Percentiles rank a stretch among this genome's conserved stretches.
phyloP scores from a whole-genome alignment of 2,329 filamentous ascomycete species.

The Claviceps sp. region DNA sequence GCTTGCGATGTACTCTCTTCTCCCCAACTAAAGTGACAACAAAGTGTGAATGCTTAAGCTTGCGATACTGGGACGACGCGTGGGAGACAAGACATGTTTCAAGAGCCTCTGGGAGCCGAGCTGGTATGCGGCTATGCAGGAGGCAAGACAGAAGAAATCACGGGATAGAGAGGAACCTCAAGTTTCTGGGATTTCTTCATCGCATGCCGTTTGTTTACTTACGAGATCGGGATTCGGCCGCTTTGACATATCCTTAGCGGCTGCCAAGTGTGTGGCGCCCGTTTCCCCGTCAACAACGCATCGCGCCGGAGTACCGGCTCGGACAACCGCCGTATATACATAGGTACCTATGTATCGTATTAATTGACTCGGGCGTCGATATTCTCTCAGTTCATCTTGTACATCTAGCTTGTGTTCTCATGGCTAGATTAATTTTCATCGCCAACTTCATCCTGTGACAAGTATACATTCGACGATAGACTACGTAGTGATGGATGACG shows the following conservation, averaged over 20 bases:
- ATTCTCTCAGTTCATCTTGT: not conserved
- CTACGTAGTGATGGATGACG: too few relatives aligned
- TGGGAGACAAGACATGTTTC: not conserved
- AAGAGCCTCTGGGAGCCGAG: not conserved
- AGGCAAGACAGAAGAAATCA: not conserved
- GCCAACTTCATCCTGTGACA: too few relatives aligned
- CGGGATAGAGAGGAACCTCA: too few relatives aligned
- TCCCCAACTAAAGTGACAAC: too few relatives aligned
- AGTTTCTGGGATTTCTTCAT: not conserved
- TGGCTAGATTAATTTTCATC: too few relatives aligned
- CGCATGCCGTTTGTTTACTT: slow-evolving; percentile 1
- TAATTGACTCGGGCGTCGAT: not conserved
- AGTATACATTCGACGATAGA: too few relatives aligned
- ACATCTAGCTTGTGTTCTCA: too few relatives aligned
- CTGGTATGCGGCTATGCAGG: not conserved
- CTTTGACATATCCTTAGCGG: not conserved
- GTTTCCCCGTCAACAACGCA: slow-evolving; percentile 5
- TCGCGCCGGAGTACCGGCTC: not conserved
- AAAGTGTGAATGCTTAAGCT: too few relatives aligned
- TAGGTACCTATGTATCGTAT: too few relatives aligned
- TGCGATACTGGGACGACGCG: not conserved
- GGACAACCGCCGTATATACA: not conserved
- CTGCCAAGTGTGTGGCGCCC: slow-evolving; percentile 5
- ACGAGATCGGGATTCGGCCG: not conserved
- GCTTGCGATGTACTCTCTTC: not conserved